A percentile compares a stretch with the other conserved stretches of the same genome.
Evolutionary conservation across 2,329 filamentous ascomycete genomes (phyloP).

Genomic region (Clarireedia sp.): DNA sequence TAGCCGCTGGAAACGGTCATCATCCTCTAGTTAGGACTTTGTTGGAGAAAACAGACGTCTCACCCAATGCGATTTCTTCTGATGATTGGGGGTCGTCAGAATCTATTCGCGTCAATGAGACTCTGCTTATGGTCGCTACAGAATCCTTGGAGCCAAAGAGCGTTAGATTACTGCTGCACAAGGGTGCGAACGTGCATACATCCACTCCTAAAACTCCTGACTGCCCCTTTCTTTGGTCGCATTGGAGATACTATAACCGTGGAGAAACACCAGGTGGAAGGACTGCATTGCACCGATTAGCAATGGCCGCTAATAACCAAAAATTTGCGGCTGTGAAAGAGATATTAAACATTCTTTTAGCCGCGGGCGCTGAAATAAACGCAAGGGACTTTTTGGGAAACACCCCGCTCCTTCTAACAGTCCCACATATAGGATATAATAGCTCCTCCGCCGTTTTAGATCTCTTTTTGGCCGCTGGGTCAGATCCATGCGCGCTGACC

Average conservation of each 20-base stretch:
- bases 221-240: no score
- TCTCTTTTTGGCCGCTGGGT: conserved; percentile 6
- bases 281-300: neutral
- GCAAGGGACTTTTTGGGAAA: conserved; percentile 10
- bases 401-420: conserved; percentile 15
- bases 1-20: neutral
- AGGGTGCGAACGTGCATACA: neutral
- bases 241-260: no score
- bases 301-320: neutral
- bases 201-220: neutral
- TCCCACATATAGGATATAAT: neutral
- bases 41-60: neutral
- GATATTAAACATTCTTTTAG: conserved; percentile 13
- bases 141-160: neutral
- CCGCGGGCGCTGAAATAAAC: conserved; percentile 23
- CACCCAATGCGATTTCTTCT: neutral
- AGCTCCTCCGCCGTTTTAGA: neutral
- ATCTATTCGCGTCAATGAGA: neutral
- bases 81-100: fast-evolving
- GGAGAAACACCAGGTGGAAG: neutral
- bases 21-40: neutral
- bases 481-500: neutral
- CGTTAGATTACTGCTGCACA: neutral
- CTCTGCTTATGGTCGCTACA: neutral
- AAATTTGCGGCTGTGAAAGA: neutral